Evolutionary conservation across 192 early-diverging fungal genomes (phyloP), one percentile per base, ranked within the genome.

Genomic region (Rhizoclosmatium sp.): DNA sequence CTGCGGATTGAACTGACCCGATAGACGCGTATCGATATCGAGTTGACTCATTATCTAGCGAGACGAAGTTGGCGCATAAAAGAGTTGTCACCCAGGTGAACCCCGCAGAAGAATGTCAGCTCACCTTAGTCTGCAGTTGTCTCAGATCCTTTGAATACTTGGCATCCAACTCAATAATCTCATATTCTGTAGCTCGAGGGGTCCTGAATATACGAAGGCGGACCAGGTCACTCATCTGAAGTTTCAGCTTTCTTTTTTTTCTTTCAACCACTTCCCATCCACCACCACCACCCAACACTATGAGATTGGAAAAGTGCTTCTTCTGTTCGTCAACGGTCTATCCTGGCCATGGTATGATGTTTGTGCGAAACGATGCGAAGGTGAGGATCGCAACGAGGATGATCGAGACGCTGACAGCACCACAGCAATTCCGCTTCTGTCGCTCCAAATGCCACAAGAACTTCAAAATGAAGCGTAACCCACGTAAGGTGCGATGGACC

Each of bases 381-480:
- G 94, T 94, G 85, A 44, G 59, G 16, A 69, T 46, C 7, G 4
- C 44, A 56, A 3, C 16, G 14, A 42, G n/a, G n/a, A 16, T n/a
- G 16, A 31, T 31, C 3, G 69, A 14, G 7, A n/a, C 40, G 42
- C 21, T 19, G 51, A 62, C n/a, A 54, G 40, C 72, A 47, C 59
- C 19, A 14, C 21, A 96, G 94, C 89, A 91, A 44, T 97, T 97
- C 86, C 90, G 95, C 58, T 97, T 95, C 84, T 99, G 98, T 82
- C 91, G 96, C 80, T 98, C 97, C 78, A 98, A 99, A 90, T 99
- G 98, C 88, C 96, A 99, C 93, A 96, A 94, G 83, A 98, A 97
- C 89, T 99, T 99, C 89, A 99, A 99, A 85, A 97, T 99, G 94
- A 98, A 98, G 92, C 93, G 98, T 58, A 98, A 99, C 89, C 98